Evolutionary conservation across 2,329 filamentous ascomycete species (phyloP), one percentile per base, ranked within the genome.

Genomic region (Trichoderma sp.): DNA sequence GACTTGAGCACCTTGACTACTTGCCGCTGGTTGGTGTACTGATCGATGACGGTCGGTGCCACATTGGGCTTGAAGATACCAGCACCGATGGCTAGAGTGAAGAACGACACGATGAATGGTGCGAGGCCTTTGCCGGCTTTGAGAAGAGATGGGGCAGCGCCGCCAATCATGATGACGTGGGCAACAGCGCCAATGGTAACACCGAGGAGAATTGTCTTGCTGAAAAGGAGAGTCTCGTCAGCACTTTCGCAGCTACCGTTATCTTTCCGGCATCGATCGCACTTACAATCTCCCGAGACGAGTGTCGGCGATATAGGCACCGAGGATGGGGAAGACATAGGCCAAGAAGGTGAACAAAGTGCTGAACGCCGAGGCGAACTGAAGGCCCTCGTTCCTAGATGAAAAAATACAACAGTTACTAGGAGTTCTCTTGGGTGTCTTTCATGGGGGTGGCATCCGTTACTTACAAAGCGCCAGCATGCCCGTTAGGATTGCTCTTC

Each of bases 21-120:
- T 45, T 54, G 66, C 12, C 54, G 32, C 54, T 68, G 66, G 15
- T 68, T 57, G 19, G 45, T 50, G 34, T 68, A 68, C 50, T 70
- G 68, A 5, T 70, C 68, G 22, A 65, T 54, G 37, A 68, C 60
- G 9, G 50, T 65, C 9, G 66, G 60, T 15, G 66, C 56, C 1
- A 70, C 66, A 27, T 70, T 70, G 27, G 68, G 59, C 60, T 70
- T 70, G 60, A 70, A 68, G 66, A 64, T 65, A 7, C 68, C 68
- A 2, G 68, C 60, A 17, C 68, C 68, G 2, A 70, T 56, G 19
- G 59, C 65, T 25, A 70, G n/a, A 4, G 53, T 45, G 42, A 70
- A 64, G 22, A 69, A 64, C 3, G 68, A 67, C 35, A 68, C 32
- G 12, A 69, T 34, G 35, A 69, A 69, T 3, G 67, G 67, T 10